A percentile compares a stretch with the other conserved stretches of the same genome.
Evolutionary conservation across 257 asterid genomes (phyloP).

Genomic region (Nicotiana tomentosiformis): DNA sequence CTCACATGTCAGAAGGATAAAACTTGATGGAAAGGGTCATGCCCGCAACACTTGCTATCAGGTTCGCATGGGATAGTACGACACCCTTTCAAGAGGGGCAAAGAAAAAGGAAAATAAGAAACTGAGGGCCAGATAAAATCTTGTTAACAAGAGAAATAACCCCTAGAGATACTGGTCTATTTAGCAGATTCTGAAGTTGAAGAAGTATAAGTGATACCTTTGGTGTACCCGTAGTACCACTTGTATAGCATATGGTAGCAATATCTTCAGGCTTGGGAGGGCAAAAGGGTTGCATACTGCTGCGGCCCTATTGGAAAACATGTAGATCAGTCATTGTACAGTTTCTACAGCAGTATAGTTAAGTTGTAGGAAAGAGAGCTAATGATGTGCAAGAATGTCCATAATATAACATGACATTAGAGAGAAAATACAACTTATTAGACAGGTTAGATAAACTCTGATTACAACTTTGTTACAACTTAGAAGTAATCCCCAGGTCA

Average conservation of each 20-base stretch:
- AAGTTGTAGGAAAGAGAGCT: not conserved
- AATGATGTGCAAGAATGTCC: conserved; percentile 2
- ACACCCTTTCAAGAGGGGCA: conserved; percentile 58
- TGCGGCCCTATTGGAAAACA: conserved; percentile 47
- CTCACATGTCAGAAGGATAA: conserved; percentile 81
- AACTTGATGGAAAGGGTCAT: conserved; percentile 39
- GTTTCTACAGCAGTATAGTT: not conserved
- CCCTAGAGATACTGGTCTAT: not conserved
- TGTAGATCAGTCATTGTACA: not conserved
- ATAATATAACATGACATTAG: not conserved
- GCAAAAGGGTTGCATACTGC: conserved; percentile 58
- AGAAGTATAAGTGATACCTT: conserved; percentile 43
- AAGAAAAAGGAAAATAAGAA: not conserved
- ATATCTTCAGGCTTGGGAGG: conserved; percentile 81
- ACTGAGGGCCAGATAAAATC: not conserved
- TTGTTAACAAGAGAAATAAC: not conserved
- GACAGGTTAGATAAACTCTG: not conserved
- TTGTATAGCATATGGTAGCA: conserved; percentile 95
- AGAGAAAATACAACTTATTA: not conserved
- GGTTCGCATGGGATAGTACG: conserved; percentile 72
- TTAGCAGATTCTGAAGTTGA: conserved; percentile 14
- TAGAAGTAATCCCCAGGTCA: not conserved
- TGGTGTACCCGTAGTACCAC: conserved; percentile 99
- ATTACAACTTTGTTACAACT: not conserved
- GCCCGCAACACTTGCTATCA: conserved; percentile 81